Base-by-base conservation (phyloP, 768 basidiomycete species). In the Boletus barrowsii region DNA sequence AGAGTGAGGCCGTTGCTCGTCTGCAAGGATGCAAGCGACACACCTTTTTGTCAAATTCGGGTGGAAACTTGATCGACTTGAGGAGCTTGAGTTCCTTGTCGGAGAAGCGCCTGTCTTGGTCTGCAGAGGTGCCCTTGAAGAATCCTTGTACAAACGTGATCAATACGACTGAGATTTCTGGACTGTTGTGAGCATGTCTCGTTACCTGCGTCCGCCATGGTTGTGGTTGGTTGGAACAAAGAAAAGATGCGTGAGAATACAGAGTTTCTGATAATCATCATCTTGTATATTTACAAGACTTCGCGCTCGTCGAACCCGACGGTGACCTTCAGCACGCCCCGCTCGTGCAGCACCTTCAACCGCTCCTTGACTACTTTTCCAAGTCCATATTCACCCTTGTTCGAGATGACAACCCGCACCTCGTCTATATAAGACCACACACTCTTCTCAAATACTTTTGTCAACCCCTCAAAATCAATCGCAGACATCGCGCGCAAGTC, bases 21-120 rank as follows among this genome's bases (percentile, higher is more conserved):
- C 6, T 11, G 35, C 54, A 46, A 20, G 17, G 10, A 30, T 10
- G 43, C 30, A 24, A 7, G 54, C 62, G 43, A 51, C 62, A 17
- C 5, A 86, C 88, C 82, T 95, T 97, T 76, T 88, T 87, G 47
- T 91, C 86, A 63, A 95, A 97, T 63, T 89, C 82, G 0, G 87
- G 68, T 8, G 95, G 94, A 68, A 98, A 98, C 72, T 96, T 95
- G 74, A 94, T 88, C 7, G 81, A 66, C 73, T 90, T 93, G 62
- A 96, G 83, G 33, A 95, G 79, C 64, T 93, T 93, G 49, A 87
- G 74, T 73, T 96, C 93, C 76, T 98, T 97, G 81, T 98, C 91
- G 29, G 90, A 90, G 72, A 98, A 97, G 47, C 95, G 83, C 61
- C 88, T 84, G 71, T 94, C 92, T 72, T 94, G 90, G 76, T 91